Conservation (phyloP, 1,139 yeast species). For the Yamadazyma jaroonii region DNA sequence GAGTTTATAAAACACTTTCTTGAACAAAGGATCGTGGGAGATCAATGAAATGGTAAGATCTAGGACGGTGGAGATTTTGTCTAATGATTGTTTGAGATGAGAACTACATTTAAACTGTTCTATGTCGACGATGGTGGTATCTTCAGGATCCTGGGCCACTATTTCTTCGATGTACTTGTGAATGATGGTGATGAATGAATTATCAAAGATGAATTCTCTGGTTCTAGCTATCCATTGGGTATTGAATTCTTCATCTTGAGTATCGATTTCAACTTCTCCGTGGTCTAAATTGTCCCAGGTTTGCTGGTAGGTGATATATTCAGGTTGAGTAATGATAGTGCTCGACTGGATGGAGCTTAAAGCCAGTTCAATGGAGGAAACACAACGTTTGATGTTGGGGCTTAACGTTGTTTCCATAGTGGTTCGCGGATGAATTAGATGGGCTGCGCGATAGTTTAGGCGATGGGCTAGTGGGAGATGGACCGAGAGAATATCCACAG, state of each 20-base stretch:
- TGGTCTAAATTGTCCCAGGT: too few species aligned
- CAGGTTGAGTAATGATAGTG: too few species aligned
- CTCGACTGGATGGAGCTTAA: too few species aligned
- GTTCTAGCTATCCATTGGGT: conserved; percentile 3
- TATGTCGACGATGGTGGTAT: too few species aligned
- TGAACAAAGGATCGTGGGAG: conserved; percentile 12
- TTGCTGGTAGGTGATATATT: too few species aligned
- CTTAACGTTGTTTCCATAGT: conserved; percentile 2
- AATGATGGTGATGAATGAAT: not conserved
- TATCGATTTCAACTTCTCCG: not conserved
- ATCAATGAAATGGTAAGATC: conserved; percentile 24
- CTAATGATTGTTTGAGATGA: conserved; percentile 9
- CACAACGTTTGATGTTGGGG: not conserved
- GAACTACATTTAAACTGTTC: too few species aligned
- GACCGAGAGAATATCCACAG: too few species aligned
- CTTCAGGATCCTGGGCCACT: too few species aligned
- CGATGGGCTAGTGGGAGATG: not conserved
- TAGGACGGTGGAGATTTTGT: conserved; percentile 19
- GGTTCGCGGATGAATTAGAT: too few species aligned
- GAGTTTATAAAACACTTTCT: conserved; percentile 23
- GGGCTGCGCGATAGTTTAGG: too few species aligned
- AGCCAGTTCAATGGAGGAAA: not conserved
- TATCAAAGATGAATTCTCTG: conserved; percentile 3
- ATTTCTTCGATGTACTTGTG: not conserved
- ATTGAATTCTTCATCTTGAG: conserved; percentile 4